Base-by-base conservation (phyloP, 177 flowering plant species). In the Vitis hybrid region DNA sequence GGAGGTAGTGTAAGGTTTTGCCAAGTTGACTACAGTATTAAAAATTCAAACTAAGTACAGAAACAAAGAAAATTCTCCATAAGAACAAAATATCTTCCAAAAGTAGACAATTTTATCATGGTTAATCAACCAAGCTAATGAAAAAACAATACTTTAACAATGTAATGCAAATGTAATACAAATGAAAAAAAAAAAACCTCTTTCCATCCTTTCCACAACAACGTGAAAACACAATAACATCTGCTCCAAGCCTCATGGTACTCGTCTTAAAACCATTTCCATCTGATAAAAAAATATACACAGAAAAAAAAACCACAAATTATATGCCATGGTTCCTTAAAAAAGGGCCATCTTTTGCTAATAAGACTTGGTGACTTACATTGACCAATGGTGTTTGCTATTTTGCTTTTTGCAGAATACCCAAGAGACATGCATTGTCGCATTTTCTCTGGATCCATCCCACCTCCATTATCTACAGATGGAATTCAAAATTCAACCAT, bases 191-290 rank as follows among this genome's bases (percentile, higher is more conserved):
- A 7, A 39, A 64, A 58, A 68, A 94, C 97, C 99, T 82, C 74
- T 76, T 89, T 66, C 91, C 90, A 76, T 89, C 81, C 68, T 80
- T 84, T 65, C 90, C 96, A 64, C 20, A 55, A 72, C 86, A 85
- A 19, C 97, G 90, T 45, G 98, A 89, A 71, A 93, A 95, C 58
- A 95, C 97, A 77, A 95, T 88, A 10, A 93, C 99, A 86, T 95
- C 98, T 60, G 93, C 99, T 70, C 99, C 99, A 71, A 91, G 92
- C 74, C 99, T 89, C 99, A 93, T 95, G 13, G 98, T 91, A 72
- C 99, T 86, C 33, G 93, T 91, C 77, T 89, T 89, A 71, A 87
- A 91, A 48, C 97, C 93, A 79, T 91, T 91, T 70, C 97, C 93
- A 85, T 93, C 94, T 95, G 75, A 64, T 3, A 53, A 61, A 67